Percentiles rank a stretch among this genome's conserved stretches.
phyloP scores from a whole-genome alignment of 495 filamentous ascomycete species.

The Aspergillus carlsbadensis region DNA sequence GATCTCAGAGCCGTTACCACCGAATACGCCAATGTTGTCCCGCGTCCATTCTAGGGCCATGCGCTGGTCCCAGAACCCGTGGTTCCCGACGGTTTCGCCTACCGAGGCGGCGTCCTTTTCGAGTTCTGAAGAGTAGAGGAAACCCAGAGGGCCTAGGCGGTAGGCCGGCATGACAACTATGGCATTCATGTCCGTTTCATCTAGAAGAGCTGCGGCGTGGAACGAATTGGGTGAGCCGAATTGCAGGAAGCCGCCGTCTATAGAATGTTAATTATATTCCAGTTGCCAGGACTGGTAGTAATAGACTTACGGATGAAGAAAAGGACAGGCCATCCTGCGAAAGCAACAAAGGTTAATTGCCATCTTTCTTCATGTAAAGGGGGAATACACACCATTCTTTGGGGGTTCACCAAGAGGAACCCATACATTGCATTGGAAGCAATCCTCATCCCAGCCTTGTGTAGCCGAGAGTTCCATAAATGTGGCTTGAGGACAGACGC shows the following conservation, averaged over 20 bases:
- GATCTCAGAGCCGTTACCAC: conserved; percentile 61
- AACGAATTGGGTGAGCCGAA: conserved; percentile 50
- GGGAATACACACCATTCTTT: conserved; percentile 23
- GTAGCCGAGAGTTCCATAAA: conserved; percentile 24
- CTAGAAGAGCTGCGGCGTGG: conserved; percentile 48
- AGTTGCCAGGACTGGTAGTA: no score
- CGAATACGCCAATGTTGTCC: conserved; percentile 59
- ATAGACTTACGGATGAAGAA: conserved; percentile 44
- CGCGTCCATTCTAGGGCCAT: conserved; percentile 63
- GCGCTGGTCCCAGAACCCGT: conserved; percentile 69
- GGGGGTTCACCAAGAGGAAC: conserved; percentile 36
- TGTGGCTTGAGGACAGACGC: conserved; percentile 38
- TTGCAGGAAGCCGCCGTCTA: conserved; percentile 60
- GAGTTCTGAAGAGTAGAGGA: conserved; percentile 55
- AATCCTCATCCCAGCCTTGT: conserved; percentile 38
- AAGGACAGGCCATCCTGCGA: conserved; percentile 43
- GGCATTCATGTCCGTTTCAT: conserved; percentile 47
- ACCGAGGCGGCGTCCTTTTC: conserved; percentile 51
- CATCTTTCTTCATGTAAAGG: neutral
- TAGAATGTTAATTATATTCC: neutral
- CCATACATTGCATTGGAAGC: conserved; percentile 46
- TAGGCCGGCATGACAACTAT: conserved; percentile 68
- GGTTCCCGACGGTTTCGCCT: conserved; percentile 50
- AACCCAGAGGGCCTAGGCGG: conserved; percentile 66
- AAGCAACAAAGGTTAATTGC: neutral